phyloP scores from a whole-genome alignment of 2,329 filamentous ascomycete genomes.

The Fragosphaeria purpurea region DNA sequence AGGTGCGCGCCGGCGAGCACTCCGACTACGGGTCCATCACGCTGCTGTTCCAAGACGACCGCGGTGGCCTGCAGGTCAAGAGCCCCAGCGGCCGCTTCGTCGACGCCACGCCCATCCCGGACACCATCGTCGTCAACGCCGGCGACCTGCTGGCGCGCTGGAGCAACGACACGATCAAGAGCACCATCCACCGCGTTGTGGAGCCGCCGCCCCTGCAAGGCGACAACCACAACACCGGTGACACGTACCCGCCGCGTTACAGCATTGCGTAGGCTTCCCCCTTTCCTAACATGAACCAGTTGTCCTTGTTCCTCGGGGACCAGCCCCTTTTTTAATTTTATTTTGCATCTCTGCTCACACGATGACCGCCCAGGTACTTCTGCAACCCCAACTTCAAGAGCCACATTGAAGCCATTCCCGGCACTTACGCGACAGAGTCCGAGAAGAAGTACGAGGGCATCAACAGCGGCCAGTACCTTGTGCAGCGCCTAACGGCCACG shows the following conservation, averaged over 20 bases:
- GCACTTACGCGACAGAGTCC: slow-evolving; percentile 53
- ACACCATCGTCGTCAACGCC: slow-evolving; percentile 79
- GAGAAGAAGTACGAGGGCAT: slow-evolving; percentile 74
- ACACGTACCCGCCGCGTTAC: slow-evolving; percentile 65
- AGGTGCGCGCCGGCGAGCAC: slow-evolving; percentile 70
- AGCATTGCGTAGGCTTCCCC: slow-evolving; percentile 59
- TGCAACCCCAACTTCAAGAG: slow-evolving; percentile 76
- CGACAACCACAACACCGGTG: slow-evolving; percentile 28
- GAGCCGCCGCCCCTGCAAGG: slow-evolving; percentile 53
- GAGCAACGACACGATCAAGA: slow-evolving; percentile 87
- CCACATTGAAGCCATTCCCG: slow-evolving; percentile 70
- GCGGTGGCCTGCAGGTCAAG: slow-evolving; percentile 48
- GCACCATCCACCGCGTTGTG: slow-evolving; percentile 81
- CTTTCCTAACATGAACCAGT: not conserved
- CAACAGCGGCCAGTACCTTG: slow-evolving; percentile 71
- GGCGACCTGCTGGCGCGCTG: slow-evolving; percentile 78
- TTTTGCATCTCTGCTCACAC: no score
- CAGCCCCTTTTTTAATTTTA: no score
- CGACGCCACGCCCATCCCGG: slow-evolving; percentile 70
- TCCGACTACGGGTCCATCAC: slow-evolving; percentile 56
- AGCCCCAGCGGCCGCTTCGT: slow-evolving; percentile 70
- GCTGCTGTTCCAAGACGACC: slow-evolving; percentile 49
- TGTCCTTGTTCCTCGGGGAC: no score
- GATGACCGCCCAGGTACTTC: slow-evolving; percentile 69
- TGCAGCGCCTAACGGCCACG: slow-evolving; percentile 67